These are phyloP conservation scores for Gaultheria prostrata DNA, from an alignment of 148 eudicot genomes.

Conservation along the genomic window DNA sequence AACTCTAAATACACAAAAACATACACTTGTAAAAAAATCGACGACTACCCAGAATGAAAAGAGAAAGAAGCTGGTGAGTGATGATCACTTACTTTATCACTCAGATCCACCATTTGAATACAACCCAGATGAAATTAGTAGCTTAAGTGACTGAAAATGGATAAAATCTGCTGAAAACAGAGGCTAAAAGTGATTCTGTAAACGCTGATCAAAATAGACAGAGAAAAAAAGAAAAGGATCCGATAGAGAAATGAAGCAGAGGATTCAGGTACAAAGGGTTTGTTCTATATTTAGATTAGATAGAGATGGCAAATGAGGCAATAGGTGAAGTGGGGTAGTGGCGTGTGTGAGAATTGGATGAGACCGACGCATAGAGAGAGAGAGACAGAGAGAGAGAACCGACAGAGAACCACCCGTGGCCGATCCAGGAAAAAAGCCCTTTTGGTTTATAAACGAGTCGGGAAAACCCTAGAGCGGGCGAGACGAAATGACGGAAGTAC, in stretches of 20 bases:
- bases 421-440: slow-evolving; percentile 11
- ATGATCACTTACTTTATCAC: slow-evolving; percentile 69
- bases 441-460: slow-evolving; percentile 10
- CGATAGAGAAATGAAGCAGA: background rate
- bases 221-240: background rate
- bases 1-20: background rate
- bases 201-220: background rate
- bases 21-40: background rate
- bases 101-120: slow-evolving; percentile 60
- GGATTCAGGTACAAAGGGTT: too few species aligned
- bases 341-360: slow-evolving; percentile 16
- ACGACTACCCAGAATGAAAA: slow-evolving; percentile 7
- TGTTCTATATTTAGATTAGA: background rate
- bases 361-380: background rate
- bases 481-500: slow-evolving; percentile 17
- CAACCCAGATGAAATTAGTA: slow-evolving; percentile 32
- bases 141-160: background rate
- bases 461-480: slow-evolving; percentile 30
- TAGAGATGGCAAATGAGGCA: background rate
- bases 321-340: background rate
- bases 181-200: background rate
- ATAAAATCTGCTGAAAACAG: background rate
- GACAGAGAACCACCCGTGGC: slow-evolving; percentile 14
- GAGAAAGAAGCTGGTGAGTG: slow-evolving; percentile 22
- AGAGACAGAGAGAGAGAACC: slow-evolving; percentile 21